Percentiles rank a stretch among this genome's conserved stretches.
Conservation (phyloP, 2,329 filamentous ascomycete genomes). For the Aspergillus sp. region DNA sequence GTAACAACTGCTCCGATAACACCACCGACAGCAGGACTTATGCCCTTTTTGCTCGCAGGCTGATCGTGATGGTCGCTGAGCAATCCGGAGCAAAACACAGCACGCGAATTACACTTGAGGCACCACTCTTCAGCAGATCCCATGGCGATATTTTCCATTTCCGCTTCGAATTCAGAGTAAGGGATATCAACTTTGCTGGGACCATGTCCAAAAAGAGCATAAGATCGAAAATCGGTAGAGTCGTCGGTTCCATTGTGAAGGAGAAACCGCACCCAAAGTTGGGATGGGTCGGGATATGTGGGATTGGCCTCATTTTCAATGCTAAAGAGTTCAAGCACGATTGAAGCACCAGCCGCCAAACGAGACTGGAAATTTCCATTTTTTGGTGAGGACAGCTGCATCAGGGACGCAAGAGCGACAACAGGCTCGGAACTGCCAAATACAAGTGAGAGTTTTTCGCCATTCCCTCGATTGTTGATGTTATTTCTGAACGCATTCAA, state of each 20-base stretch:
- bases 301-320: slow-evolving; percentile 25
- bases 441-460: slow-evolving; percentile 42
- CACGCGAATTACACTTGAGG: slow-evolving; percentile 38
- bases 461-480: slow-evolving; percentile 31
- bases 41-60: slow-evolving; percentile 6
- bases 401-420: slow-evolving; percentile 47
- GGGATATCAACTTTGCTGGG: slow-evolving; percentile 43
- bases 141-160: slow-evolving; percentile 42
- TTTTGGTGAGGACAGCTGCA: slow-evolving; percentile 33
- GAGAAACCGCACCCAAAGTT: slow-evolving; percentile 53
- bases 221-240: slow-evolving; percentile 30
- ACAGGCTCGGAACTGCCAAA: slow-evolving; percentile 49
- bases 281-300: slow-evolving; percentile 35
- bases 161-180: slow-evolving; percentile 47
- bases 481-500: slow-evolving; percentile 35
- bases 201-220: slow-evolving; percentile 48
- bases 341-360: slow-evolving; percentile 44
- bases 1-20: slow-evolving; percentile 54
- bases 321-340: slow-evolving; percentile 51
- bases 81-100: slow-evolving; percentile 49
- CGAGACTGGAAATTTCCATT: slow-evolving; percentile 45
- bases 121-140: slow-evolving; percentile 51
- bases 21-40: slow-evolving; percentile 47
- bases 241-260: slow-evolving; percentile 52
- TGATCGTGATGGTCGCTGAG: slow-evolving; percentile 11